Evolutionary conservation across 2,329 filamentous ascomycete species (phyloP).

Genomic region (Penicillium sp.): DNA sequence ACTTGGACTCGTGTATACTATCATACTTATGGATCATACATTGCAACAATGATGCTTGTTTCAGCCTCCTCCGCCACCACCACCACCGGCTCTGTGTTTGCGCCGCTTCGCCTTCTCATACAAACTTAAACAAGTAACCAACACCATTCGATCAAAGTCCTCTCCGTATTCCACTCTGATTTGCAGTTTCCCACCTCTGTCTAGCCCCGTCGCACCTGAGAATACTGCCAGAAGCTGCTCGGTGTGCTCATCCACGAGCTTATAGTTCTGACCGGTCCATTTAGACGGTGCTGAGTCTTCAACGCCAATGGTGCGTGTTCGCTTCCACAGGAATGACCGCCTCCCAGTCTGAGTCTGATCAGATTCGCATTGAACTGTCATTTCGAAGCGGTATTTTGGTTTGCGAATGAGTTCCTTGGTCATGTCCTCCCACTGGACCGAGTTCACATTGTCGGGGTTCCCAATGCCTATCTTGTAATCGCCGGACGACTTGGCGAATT

Average conservation of each 20-base stretch:
- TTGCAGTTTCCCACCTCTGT: constrained; percentile 15
- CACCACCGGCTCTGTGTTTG: constrained; percentile 8
- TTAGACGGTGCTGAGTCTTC: constrained; percentile 14
- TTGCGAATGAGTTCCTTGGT: constrained; percentile 17
- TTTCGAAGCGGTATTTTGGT: constrained; percentile 25
- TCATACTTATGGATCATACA: background rate
- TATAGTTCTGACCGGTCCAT: constrained; percentile 26
- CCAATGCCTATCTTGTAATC: constrained; percentile 28
- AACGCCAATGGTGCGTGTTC: constrained; percentile 24
- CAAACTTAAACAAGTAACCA: constrained; percentile 16
- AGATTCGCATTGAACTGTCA: constrained; percentile 8
- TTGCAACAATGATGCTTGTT: background rate
- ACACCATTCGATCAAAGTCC: constrained; percentile 17
- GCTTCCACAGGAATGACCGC: constrained; percentile 28
- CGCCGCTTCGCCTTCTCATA: constrained; percentile 15
- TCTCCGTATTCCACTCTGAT: constrained; percentile 17
- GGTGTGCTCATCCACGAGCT: constrained; percentile 20
- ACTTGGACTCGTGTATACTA: background rate
- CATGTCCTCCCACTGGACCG: constrained; percentile 28
- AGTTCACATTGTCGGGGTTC: constrained; percentile 19
- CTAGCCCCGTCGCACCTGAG: constrained; percentile 6
- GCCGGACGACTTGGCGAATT: constrained; percentile 23
- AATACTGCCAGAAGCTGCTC: constrained; percentile 19
- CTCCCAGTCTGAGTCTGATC: constrained; percentile 3
- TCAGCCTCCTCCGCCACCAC: constrained; percentile 7